A percentile compares a stretch with the other conserved stretches of the same genome.
phyloP scores from a whole-genome alignment of 495 filamentous ascomycete genomes.

The Immersiella caudata region DNA sequence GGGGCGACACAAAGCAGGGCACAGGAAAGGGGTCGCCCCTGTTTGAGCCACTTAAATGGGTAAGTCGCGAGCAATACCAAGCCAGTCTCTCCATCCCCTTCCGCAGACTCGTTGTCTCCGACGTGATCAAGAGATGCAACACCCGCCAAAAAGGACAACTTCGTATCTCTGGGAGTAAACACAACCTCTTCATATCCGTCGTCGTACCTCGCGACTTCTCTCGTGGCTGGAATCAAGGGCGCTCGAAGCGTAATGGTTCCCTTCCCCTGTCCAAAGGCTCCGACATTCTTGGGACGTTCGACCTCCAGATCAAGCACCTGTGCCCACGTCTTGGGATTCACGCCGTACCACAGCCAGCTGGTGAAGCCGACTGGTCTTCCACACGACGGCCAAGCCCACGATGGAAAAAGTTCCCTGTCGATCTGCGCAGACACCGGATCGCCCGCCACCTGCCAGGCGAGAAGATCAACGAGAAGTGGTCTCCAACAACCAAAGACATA shows the following conservation, averaged over 20 bases:
- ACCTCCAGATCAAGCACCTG: slow-evolving; percentile 15
- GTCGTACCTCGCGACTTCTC: slow-evolving; percentile 1
- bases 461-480: slow-evolving; percentile 1
- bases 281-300: neutral
- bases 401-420: slow-evolving; percentile 11
- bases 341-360: slow-evolving; percentile 16
- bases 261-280: slow-evolving; percentile 8
- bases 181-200: slow-evolving; percentile 3
- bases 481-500: slow-evolving; percentile 12
- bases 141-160: slow-evolving; percentile 1
- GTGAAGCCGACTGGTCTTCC: slow-evolving; percentile 12
- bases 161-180: slow-evolving; percentile 1
- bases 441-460: slow-evolving; percentile 10
- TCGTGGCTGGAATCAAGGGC: slow-evolving; percentile 11
- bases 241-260: slow-evolving; percentile 10
- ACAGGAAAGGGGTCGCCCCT: slow-evolving; percentile 6
- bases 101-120: neutral
- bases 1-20: slow-evolving; percentile 14
- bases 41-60: slow-evolving; percentile 8
- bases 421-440: slow-evolving; percentile 10
- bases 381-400: slow-evolving; percentile 16
- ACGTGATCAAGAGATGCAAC: neutral
- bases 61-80: slow-evolving; percentile 10
- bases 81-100: neutral
- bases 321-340: slow-evolving; percentile 7